phyloP scores from a whole-genome alignment of 768 basidiomycete genomes.

The Leucosporidium scottii region DNA sequence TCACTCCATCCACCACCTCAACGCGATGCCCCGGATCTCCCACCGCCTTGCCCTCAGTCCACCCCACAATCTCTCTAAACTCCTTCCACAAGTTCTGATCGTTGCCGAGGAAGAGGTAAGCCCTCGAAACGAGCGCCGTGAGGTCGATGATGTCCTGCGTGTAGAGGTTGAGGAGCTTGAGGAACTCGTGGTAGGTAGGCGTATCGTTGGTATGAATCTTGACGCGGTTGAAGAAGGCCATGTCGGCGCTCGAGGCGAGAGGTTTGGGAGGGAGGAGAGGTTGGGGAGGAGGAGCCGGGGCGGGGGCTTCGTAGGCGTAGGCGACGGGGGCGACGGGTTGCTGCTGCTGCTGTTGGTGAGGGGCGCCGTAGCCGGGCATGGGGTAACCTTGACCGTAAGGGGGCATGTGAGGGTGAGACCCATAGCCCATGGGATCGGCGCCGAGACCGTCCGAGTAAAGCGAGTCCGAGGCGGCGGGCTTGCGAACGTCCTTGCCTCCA shows the following conservation, averaged over 20 bases:
- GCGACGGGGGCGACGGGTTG: not conserved
- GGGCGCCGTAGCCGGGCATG: not conserved
- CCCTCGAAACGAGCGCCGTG: conserved; percentile 68
- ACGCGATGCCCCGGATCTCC: conserved; percentile 59
- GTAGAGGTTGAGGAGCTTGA: conserved; percentile 83
- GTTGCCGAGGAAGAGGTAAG: conserved; percentile 68
- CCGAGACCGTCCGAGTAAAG: not conserved
- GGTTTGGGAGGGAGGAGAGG: conserved; percentile 29
- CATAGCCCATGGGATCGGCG: not conserved
- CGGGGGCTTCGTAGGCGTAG: conserved; percentile 32
- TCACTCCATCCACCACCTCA: conserved; percentile 45
- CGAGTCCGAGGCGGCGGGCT: not conserved
- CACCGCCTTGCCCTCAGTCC: conserved; percentile 52
- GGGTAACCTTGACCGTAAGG: not conserved
- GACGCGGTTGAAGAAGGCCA: conserved; percentile 86
- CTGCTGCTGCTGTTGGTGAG: not conserved
- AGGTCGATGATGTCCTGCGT: conserved; percentile 83
- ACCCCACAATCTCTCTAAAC: conserved; percentile 77
- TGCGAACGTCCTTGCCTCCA: not conserved
- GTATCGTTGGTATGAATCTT: conserved; percentile 47
- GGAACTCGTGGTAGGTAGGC: conserved; percentile 62
- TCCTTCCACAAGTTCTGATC: conserved; percentile 56
- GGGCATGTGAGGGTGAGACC: not conserved
- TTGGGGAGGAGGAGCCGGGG: conserved; percentile 27
- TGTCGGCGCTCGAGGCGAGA: conserved; percentile 51